A percentile compares a stretch with the other conserved stretches of the same genome.
Conservation (phyloP, 1,284 basidiomycete genomes). For the Microbotryum lychnidis-dioicae region DNA sequence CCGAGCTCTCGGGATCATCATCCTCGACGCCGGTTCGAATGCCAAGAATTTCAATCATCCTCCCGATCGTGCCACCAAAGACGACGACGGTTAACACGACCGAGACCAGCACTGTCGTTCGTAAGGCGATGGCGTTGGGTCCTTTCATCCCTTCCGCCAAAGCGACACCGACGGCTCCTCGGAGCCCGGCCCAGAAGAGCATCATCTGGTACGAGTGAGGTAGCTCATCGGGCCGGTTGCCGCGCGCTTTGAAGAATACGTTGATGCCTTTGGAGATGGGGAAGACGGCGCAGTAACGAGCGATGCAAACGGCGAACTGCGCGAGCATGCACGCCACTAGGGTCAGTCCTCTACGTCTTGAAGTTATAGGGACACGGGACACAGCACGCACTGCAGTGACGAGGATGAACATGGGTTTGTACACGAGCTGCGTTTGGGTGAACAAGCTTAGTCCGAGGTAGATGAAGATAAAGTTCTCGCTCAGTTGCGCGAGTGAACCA, state of each 20-base stretch:
- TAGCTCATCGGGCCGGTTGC: constrained; percentile 66
- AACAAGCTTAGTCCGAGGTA: constrained; percentile 95
- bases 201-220: constrained; percentile 77
- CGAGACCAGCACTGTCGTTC: constrained; percentile 89
- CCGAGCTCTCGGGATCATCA: constrained; percentile 72
- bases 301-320: constrained; percentile 77
- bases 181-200: constrained; percentile 96
- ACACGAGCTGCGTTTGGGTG: constrained; percentile 76
- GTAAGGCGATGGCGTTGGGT: constrained; percentile 71
- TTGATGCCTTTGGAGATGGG: constrained; percentile 95
- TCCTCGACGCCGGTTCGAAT: constrained; percentile 77
- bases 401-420: constrained; percentile 91
- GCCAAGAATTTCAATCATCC: constrained; percentile 96
- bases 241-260: constrained; percentile 71
- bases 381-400: constrained; percentile 56
- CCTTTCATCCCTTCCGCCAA: constrained; percentile 92
- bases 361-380: background rate
- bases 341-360: too few relatives aligned
- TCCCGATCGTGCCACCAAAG: constrained; percentile 90
- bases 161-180: constrained; percentile 94
- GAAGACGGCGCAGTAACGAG: constrained; percentile 92
- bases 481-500: constrained; percentile 80
- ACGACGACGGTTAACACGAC: constrained; percentile 91
- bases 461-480: constrained; percentile 99
- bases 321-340: background rate